Evolutionary conservation across 352 stramenopile genomes (phyloP).

Genomic region (Peronospora tabacina): DNA sequence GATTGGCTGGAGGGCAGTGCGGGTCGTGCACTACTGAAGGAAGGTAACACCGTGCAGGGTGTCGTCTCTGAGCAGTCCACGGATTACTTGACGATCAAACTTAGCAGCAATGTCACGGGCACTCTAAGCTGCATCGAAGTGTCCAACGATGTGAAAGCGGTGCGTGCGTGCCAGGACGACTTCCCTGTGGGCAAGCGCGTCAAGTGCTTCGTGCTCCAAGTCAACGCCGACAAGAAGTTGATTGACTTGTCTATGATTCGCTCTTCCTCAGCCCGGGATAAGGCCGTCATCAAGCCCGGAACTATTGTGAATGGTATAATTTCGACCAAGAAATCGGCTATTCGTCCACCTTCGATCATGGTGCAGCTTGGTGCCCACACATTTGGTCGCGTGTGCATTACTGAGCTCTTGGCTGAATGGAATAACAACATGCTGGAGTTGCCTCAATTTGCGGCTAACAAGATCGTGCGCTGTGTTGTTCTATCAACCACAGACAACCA

Average conservation of each 20-base stretch:
- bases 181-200: slow-evolving; percentile 78
- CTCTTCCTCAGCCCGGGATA: slow-evolving; percentile 25
- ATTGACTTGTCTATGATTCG: slow-evolving; percentile 68
- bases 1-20: slow-evolving; percentile 73
- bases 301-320: slow-evolving; percentile 62
- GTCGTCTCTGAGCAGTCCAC: slow-evolving; percentile 61
- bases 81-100: slow-evolving; percentile 48
- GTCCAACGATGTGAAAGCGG: slow-evolving; percentile 45
- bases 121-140: slow-evolving; percentile 59
- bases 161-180: slow-evolving; percentile 53
- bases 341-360: slow-evolving; percentile 80
- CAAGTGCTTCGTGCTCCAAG: slow-evolving; percentile 49
- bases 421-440: slow-evolving; percentile 62
- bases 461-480: slow-evolving; percentile 71
- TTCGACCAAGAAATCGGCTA: slow-evolving; percentile 58
- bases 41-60: slow-evolving; percentile 49
- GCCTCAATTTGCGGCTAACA: slow-evolving; percentile 51
- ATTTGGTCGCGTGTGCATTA: slow-evolving; percentile 77
- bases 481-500: slow-evolving; percentile 39
- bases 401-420: slow-evolving; percentile 65
- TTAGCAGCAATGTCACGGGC: slow-evolving; percentile 70
- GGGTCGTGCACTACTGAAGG: slow-evolving; percentile 55
- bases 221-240: slow-evolving; percentile 65
- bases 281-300: slow-evolving; percentile 36
- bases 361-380: slow-evolving; percentile 68